Evolutionary conservation across 73 alveolate genomes (phyloP), one percentile per base, ranked within the genome.

Genomic region (Uronychia setigera): DNA sequence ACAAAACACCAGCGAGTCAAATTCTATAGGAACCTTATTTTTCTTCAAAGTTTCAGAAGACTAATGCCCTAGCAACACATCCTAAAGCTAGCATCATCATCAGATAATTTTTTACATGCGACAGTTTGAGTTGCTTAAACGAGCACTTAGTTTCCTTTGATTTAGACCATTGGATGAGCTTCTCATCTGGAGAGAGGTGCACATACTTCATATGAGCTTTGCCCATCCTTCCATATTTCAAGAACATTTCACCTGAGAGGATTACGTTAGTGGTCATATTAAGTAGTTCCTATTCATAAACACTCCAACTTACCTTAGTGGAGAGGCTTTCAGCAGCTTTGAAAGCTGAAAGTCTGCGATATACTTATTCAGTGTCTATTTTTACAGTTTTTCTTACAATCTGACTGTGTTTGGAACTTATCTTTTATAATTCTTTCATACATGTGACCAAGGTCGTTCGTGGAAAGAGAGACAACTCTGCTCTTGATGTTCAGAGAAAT

Each of bases 1-100:
- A 19, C 95, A 93, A 76, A 93, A 90, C 46, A 93, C 74, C 35
- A 90, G 80, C 77, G 78, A 85, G 59, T 93, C 97, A 67, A 90
- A 90, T 67, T 93, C 97, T 33, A 74, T 78, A 27, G 97, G 93
- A 1, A 93, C 77, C 32, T 85, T 33, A 67, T 90, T 81, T 67
- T 76, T 93, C 32, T 58, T 87, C 76, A 93, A 79, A 0, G 90
- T 86, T 29, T 86, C 93, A 29, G 95, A 80, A 1, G 95, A 79
- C 74, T 89, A 90, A 29, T 77, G 33, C n/a, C 97, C 97, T 33
- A 93, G 89, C 27, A 88, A 80, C 26, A 93, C 59, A 58, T 93
- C 97, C 28, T 77, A 33, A 80, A 93, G 67, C 67, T 46, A 46
- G 5, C n/a, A 46, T 46, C 19, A 46, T 11, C 5, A 19, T 46